Conservation (phyloP, 176 grass and related monocot species). For the Oryza brachyantha region DNA sequence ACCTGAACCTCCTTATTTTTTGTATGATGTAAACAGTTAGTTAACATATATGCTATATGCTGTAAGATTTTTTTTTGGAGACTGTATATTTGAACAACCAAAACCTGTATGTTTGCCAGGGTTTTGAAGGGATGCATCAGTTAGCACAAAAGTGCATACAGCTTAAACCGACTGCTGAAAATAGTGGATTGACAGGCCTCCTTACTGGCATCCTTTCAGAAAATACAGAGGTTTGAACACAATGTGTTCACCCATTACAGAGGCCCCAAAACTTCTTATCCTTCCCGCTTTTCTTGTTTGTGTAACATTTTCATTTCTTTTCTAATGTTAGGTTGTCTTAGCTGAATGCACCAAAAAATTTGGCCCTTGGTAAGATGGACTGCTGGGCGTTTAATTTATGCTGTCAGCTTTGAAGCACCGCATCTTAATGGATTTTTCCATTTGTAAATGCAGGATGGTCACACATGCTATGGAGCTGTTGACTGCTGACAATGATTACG, state of each 20-base stretch:
- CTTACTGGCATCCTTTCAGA: slow-evolving; percentile 80
- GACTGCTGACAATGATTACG: slow-evolving; percentile 78
- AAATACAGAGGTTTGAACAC: slow-evolving; percentile 74
- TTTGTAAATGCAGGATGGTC: slow-evolving; percentile 76
- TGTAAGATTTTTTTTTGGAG: background rate
- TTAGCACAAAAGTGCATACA: slow-evolving; percentile 84
- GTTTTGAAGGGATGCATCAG: slow-evolving; percentile 87
- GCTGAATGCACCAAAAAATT: slow-evolving; percentile 79
- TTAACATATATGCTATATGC: background rate
- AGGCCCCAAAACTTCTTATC: slow-evolving; percentile 10
- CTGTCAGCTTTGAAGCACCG: slow-evolving; percentile 8
- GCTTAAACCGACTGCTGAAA: slow-evolving; percentile 65
- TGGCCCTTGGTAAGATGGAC: slow-evolving; percentile 81
- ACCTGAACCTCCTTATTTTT: slow-evolving; percentile 7
- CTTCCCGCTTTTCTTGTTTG: slow-evolving; percentile 11
- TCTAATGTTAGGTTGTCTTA: slow-evolving; percentile 72
- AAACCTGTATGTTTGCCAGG: slow-evolving; percentile 49
- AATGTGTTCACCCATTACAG: slow-evolving; percentile 30
- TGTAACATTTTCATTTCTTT: slow-evolving; percentile 32
- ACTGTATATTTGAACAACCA: background rate
- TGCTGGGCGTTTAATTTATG: slow-evolving; percentile 20
- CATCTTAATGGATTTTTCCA: slow-evolving; percentile 17
- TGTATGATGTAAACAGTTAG: slow-evolving; percentile 16
- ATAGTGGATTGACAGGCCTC: slow-evolving; percentile 68
- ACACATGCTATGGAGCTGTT: slow-evolving; percentile 84